Base-by-base conservation (phyloP, 176 grass and related monocot species). In the Triticum urartu region DNA sequence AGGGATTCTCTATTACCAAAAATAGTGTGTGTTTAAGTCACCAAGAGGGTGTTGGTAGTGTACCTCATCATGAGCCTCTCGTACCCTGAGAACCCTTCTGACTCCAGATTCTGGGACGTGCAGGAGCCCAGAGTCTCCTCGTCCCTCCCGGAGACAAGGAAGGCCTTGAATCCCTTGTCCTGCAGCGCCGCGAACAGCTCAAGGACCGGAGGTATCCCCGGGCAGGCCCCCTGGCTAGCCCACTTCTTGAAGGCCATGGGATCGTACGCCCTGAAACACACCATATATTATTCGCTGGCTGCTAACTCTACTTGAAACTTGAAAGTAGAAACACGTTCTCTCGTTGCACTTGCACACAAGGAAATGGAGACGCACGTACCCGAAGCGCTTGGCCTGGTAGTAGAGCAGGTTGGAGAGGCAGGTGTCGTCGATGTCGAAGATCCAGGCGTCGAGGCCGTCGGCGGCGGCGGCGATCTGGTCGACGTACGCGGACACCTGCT, bases 351-450 rank as follows among this genome's bases (percentile, higher is more conserved):
- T 22, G 32, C 28, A 8, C 25, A 5, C 13, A 64, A 26, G 15
- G 11, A 28, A 65, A 25, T 4, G 60, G 43, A 9, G 39, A 14
- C 12, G 64, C 39, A 43, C 43, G 18, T 89, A 93, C 95, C 96
- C 96, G 68, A 94, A 98, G 69, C 91, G 90, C 66, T 94, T 94
- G 6, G 79, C 75, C 28, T 89, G 26, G 84, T 94, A 95, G 89
- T 98, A 95, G 18, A 86, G 30, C 12, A 98, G 90, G 86, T 98
- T 98, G 64, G 96, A 98, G 34, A 98, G 77, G 88, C 93, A 94
- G 4, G 96, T 98, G 87, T 98, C 96, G 85, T 98, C 96, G 67
- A 98, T 30, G 84, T 98, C 96, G 56, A 98, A 69, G 42, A 98
- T 70, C 96, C 96, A 98, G 68, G 96, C 93, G 88, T 98, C 93